These are phyloP conservation scores for Pichia nanzhaoensis DNA, from an alignment of 805 yeast genomes.

Conservation along the genomic window DNA sequence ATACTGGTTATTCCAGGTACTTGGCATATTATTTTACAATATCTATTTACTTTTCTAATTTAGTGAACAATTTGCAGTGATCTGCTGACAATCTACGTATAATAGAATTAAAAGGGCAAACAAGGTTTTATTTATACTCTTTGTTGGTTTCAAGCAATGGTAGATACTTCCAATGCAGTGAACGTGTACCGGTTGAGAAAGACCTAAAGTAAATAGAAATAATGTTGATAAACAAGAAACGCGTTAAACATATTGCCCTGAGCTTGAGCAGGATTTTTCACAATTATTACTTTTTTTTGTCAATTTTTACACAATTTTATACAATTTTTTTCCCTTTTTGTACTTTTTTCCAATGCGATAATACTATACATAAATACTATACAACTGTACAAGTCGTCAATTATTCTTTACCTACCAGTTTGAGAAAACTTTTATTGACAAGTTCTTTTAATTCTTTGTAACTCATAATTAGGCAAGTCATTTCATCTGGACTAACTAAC, in stretches of 20 bases:
- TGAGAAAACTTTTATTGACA: conserved; percentile 62
- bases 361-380: conserved; percentile 4
- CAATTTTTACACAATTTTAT: background rate
- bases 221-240: too few species aligned
- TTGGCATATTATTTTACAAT: conserved; percentile 1
- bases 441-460: conserved; percentile 75
- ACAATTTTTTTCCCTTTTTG: conserved; percentile 9
- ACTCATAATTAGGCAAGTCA: conserved; percentile 75
- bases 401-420: conserved; percentile 24
- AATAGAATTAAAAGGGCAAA: too few species aligned
- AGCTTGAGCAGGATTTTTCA: background rate
- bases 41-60: too few species aligned
- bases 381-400: background rate
- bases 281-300: background rate
- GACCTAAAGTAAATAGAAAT: too few species aligned
- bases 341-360: background rate
- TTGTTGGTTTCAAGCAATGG: too few species aligned
- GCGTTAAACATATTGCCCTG: background rate
- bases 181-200: too few species aligned
- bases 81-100: too few species aligned
- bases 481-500: conserved; percentile 78
- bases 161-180: too few species aligned
- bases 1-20: conserved; percentile 2
- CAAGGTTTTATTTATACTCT: too few species aligned
- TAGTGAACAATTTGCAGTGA: too few species aligned